These are phyloP conservation scores for Heritiera littoralis DNA, from an alignment of 345 rosid species.

Conservation along the genomic window DNA sequence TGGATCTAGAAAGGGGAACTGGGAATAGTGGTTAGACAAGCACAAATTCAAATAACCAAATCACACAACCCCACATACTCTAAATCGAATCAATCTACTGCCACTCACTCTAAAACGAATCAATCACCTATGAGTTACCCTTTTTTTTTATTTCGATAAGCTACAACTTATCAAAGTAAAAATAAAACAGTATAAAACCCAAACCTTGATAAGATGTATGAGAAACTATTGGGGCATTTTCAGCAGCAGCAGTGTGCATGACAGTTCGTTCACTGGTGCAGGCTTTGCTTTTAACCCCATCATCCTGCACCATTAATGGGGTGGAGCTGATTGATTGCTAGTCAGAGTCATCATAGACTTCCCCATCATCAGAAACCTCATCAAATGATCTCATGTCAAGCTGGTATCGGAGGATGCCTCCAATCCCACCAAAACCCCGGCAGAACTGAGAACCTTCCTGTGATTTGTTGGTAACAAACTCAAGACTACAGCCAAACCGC, in stretches of 20 bases:
- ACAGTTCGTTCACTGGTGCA: slow-evolving; percentile 40
- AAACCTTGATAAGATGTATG: neutral
- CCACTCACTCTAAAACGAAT: neutral
- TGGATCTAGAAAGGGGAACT: neutral
- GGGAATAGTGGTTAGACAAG: neutral
- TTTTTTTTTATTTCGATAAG: neutral
- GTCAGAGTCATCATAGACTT: slow-evolving; percentile 57
- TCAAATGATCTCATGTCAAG: slow-evolving; percentile 60
- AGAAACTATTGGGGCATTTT: neutral
- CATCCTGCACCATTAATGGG: slow-evolving; percentile 50
- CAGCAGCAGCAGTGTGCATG: slow-evolving; percentile 26
- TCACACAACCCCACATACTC: neutral
- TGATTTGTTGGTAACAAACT: slow-evolving; percentile 73
- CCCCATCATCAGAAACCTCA: slow-evolving; percentile 50
- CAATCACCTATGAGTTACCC: neutral
- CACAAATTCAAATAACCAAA: neutral
- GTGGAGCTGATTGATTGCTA: slow-evolving; percentile 61
- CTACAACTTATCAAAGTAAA: neutral
- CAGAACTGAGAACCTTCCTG: slow-evolving; percentile 78
- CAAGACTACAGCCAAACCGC: slow-evolving; percentile 61
- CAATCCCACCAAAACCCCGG: slow-evolving; percentile 75
- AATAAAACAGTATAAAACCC: neutral
- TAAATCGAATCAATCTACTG: too few species aligned
- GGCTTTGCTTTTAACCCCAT: slow-evolving; percentile 33
- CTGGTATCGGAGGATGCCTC: slow-evolving; percentile 70